Percentiles rank a stretch among this genome's conserved stretches.
These are phyloP conservation scores for Solanum pimpinellifolium DNA, from an alignment of 257 asterid genomes.

Conservation along the genomic window DNA sequence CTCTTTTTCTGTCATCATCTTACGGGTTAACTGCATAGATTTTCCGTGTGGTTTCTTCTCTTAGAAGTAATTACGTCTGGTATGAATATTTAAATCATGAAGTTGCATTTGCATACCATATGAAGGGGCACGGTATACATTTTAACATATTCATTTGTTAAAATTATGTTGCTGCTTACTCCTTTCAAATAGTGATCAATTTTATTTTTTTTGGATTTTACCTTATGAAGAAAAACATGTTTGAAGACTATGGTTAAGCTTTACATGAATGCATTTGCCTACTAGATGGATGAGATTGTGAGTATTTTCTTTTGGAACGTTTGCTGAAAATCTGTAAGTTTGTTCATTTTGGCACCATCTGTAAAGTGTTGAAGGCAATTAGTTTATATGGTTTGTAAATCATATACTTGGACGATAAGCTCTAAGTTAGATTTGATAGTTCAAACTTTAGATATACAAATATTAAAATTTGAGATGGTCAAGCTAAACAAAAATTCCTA, in stretches of 20 bases:
- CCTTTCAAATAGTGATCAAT: background rate
- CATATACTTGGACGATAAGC: background rate
- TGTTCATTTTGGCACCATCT: background rate
- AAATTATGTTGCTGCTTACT: background rate
- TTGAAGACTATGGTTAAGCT: background rate
- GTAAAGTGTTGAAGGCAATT: too few species aligned
- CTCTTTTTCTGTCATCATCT: background rate
- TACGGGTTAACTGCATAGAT: background rate
- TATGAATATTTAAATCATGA: background rate
- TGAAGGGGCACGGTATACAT: too few species aligned
- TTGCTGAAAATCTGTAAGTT: background rate
- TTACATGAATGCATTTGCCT: background rate
- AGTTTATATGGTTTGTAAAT: background rate
- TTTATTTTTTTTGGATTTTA: too few species aligned
- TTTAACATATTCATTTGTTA: background rate
- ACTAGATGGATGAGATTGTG: background rate
- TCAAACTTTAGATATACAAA: background rate
- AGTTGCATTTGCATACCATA: background rate
- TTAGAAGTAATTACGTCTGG: background rate
- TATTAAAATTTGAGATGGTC: background rate
- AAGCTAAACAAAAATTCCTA: background rate
- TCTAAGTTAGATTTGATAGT: background rate
- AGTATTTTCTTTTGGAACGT: background rate
- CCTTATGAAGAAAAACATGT: background rate
- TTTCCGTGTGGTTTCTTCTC: background rate